phyloP scores from a whole-genome alignment of 257 asterid genomes.

The Hygrophila difformis region DNA sequence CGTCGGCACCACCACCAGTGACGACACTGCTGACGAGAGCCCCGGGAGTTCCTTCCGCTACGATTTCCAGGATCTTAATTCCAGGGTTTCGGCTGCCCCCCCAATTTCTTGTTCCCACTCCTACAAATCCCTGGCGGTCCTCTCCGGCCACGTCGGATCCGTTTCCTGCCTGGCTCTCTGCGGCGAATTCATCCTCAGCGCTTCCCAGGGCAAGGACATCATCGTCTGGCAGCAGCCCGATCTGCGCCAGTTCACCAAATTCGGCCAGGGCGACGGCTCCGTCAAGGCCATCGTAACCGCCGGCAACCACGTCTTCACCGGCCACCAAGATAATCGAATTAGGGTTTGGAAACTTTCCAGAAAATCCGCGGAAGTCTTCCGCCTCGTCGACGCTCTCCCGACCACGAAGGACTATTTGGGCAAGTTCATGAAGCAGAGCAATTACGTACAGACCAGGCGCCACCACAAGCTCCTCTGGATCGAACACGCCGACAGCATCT shows the following conservation, averaged over 20 bases:
- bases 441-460: slow-evolving; percentile 62
- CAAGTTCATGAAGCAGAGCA: slow-evolving; percentile 84
- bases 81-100: slow-evolving; percentile 27
- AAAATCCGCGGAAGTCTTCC: slow-evolving; percentile 64
- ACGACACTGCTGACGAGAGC: slow-evolving; percentile 46
- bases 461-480: slow-evolving; percentile 79
- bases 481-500: slow-evolving; percentile 78
- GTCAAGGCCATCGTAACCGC: slow-evolving; percentile 56
- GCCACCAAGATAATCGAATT: slow-evolving; percentile 72
- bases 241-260: slow-evolving; percentile 58
- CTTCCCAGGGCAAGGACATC: slow-evolving; percentile 79
- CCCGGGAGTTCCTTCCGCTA: slow-evolving; percentile 31
- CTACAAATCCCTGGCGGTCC: slow-evolving; percentile 60
- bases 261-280: slow-evolving; percentile 82
- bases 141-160: slow-evolving; percentile 68
- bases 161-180: slow-evolving; percentile 74
- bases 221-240: slow-evolving; percentile 97
- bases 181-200: slow-evolving; percentile 88
- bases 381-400: slow-evolving; percentile 61
- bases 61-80: slow-evolving; percentile 28
- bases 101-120: slow-evolving; percentile 33
- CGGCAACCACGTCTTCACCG: slow-evolving; percentile 75
- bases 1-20: not conserved
- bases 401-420: slow-evolving; percentile 72
- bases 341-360: slow-evolving; percentile 81